A percentile compares a stretch with the other conserved stretches of the same genome.
Conservation (phyloP, 768 basidiomycete species). For the Amanita rubescens region DNA sequence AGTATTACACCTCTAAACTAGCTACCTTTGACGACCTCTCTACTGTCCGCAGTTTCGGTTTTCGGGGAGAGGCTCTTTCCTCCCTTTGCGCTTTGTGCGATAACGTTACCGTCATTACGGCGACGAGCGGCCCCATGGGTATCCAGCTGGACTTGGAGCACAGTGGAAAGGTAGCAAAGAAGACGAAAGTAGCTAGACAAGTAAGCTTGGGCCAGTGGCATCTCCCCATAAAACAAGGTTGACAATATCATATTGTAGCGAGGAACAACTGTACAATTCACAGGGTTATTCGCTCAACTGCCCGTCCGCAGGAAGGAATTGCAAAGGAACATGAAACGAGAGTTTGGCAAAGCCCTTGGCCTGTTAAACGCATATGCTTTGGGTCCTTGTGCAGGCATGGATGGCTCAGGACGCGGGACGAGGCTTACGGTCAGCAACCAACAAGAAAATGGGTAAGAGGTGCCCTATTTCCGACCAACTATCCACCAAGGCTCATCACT, state of each 20-base stretch:
- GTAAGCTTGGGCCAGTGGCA: conserved; percentile 29
- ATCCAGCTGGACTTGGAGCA: conserved; percentile 66
- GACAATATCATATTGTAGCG: conserved; percentile 39
- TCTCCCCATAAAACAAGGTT: neutral
- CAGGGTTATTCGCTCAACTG: conserved; percentile 68
- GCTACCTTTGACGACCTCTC: conserved; percentile 66
- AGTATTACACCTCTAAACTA: conserved; percentile 93
- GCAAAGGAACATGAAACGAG: conserved; percentile 81
- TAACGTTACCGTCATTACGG: conserved; percentile 61
- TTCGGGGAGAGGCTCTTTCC: conserved; percentile 92
- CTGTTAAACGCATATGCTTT: conserved; percentile 86
- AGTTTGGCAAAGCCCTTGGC: conserved; percentile 79
- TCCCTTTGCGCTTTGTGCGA: conserved; percentile 85
- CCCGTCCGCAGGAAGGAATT: conserved; percentile 92
- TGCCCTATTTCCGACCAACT: neutral
- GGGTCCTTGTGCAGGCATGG: conserved; percentile 59
- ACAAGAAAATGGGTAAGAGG: conserved; percentile 58
- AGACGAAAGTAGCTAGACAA: conserved; percentile 67
- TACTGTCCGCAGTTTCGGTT: conserved; percentile 78
- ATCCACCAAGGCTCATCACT: neutral
- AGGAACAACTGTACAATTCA: conserved; percentile 76
- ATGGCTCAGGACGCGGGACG: conserved; percentile 49
- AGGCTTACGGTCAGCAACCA: conserved; percentile 70
- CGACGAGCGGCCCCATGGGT: conserved; percentile 76
- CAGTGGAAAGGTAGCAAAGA: conserved; percentile 51